Evolutionary conservation across 345 rosid genomes (phyloP).

Genomic region (Mercurialis annua): DNA sequence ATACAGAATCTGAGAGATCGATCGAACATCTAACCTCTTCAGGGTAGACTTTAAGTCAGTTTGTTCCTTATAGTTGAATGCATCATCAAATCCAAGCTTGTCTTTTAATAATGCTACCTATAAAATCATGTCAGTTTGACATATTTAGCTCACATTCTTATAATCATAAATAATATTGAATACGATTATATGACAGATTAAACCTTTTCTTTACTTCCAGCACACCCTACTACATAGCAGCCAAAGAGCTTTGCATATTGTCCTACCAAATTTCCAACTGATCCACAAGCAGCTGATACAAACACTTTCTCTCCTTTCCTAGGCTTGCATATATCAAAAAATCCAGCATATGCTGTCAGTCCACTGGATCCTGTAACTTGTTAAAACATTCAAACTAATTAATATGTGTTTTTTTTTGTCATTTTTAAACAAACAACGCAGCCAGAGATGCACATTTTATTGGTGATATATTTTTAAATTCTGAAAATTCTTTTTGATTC

Average conservation of each 20-base stretch:
- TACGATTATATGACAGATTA: background rate
- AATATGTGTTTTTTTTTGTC: too few species aligned
- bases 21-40: constrained; percentile 27
- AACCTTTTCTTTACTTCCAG: constrained; percentile 44
- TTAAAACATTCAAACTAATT: background rate
- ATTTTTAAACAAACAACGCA: too few species aligned
- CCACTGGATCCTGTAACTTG: constrained; percentile 43
- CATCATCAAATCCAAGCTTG: constrained; percentile 40
- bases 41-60: constrained; percentile 38
- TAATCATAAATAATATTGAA: background rate
- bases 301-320: constrained; percentile 48
- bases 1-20: background rate
- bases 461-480: too few species aligned
- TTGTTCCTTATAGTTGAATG: constrained; percentile 30
- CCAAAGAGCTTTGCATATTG: constrained; percentile 46
- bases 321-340: constrained; percentile 41
- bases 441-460: too few species aligned
- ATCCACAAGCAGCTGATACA: constrained; percentile 48
- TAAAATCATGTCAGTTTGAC: background rate
- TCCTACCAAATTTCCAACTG: constrained; percentile 52
- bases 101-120: constrained; percentile 47
- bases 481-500: too few species aligned
- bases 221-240: constrained; percentile 53
- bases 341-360: constrained; percentile 45
- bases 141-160: background rate